A percentile compares a stretch with the other conserved stretches of the same genome.
Conservation (phyloP, 305 asterid species). For the Plantago coronopus region DNA sequence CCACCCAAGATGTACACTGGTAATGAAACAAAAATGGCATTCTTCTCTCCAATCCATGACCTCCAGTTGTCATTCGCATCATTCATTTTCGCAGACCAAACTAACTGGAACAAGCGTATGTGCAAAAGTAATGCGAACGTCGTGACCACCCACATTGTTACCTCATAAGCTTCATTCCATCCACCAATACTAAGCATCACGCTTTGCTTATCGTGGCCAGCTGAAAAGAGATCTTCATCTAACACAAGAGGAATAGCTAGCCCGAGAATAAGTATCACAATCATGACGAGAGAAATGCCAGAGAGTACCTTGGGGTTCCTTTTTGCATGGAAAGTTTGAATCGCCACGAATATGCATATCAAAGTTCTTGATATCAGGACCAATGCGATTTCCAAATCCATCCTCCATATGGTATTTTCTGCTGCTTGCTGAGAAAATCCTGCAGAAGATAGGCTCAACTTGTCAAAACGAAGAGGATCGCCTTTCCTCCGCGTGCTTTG, state of each 20-base stretch:
- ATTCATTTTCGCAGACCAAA: slow-evolving; percentile 41
- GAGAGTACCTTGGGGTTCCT: slow-evolving; percentile 38
- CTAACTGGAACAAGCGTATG: slow-evolving; percentile 45
- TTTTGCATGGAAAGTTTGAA: slow-evolving; percentile 46
- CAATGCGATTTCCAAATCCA: slow-evolving; percentile 62
- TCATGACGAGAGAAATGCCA: slow-evolving; percentile 45
- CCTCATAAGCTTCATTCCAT: slow-evolving; percentile 54
- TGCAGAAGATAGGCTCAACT: slow-evolving; percentile 29
- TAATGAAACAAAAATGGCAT: slow-evolving; percentile 26
- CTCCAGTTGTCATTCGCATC: slow-evolving; percentile 16
- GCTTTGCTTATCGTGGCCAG: slow-evolving; percentile 25
- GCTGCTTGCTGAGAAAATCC: slow-evolving; percentile 24
- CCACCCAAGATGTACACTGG: slow-evolving; percentile 40
- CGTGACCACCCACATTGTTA: slow-evolving; percentile 40
- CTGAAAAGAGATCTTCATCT: slow-evolving; percentile 48
- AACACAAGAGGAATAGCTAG: slow-evolving; percentile 55
- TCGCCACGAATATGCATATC: slow-evolving; percentile 38
- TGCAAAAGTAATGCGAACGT: slow-evolving; percentile 48
- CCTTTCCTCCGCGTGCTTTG: slow-evolving; percentile 37
- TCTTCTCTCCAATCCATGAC: slow-evolving; percentile 37
- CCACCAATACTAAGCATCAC: slow-evolving; percentile 28
- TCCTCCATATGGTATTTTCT: slow-evolving; percentile 45
- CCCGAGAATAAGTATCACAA: slow-evolving; percentile 46
- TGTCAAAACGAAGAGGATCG: slow-evolving; percentile 46
- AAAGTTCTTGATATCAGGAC: slow-evolving; percentile 55